A percentile compares a stretch with the other conserved stretches of the same genome.
Evolutionary conservation across 768 basidiomycete genomes (phyloP).

Genomic region (Lactarius indigo): DNA sequence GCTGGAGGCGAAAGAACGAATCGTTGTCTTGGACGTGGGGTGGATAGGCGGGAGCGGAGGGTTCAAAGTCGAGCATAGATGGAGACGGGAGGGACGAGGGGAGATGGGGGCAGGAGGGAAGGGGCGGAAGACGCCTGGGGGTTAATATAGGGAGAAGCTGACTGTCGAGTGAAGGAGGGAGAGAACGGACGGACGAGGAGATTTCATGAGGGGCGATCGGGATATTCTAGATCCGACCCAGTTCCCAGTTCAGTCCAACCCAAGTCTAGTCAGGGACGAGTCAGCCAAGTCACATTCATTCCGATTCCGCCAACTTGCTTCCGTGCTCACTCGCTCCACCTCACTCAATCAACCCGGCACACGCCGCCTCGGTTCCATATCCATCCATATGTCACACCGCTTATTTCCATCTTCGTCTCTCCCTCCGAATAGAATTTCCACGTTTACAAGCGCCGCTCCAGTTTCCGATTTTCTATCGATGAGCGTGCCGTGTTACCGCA

Average conservation of each 20-base stretch:
- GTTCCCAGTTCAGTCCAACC: conserved; percentile 9
- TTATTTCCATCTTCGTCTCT: background rate
- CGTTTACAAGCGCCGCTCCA: background rate
- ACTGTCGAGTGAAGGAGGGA: conserved; percentile 1
- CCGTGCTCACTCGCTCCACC: background rate
- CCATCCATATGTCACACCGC: background rate
- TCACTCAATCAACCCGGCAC: background rate
- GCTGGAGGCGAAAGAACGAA: conserved; percentile 1
- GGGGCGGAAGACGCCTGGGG: conserved; percentile 12
- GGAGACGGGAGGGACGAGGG: background rate
- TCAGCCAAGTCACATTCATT: conserved; percentile 1
- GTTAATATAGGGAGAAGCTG: conserved; percentile 19
- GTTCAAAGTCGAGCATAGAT: conserved; percentile 21
- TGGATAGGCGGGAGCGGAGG: conserved; percentile 9
- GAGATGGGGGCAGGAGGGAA: background rate
- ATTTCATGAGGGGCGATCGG: conserved; percentile 17
- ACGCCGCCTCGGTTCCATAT: background rate
- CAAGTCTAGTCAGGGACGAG: background rate
- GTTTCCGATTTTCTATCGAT: background rate
- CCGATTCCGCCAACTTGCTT: background rate
- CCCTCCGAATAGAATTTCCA: background rate
- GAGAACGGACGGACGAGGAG: background rate
- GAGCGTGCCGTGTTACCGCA: background rate
- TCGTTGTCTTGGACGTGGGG: conserved; percentile 11
- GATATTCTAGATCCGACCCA: conserved; percentile 23